Evolutionary conservation across 1,284 basidiomycete species (phyloP), one percentile per base, ranked within the genome.

Genomic region (Ganoderma boninense): DNA sequence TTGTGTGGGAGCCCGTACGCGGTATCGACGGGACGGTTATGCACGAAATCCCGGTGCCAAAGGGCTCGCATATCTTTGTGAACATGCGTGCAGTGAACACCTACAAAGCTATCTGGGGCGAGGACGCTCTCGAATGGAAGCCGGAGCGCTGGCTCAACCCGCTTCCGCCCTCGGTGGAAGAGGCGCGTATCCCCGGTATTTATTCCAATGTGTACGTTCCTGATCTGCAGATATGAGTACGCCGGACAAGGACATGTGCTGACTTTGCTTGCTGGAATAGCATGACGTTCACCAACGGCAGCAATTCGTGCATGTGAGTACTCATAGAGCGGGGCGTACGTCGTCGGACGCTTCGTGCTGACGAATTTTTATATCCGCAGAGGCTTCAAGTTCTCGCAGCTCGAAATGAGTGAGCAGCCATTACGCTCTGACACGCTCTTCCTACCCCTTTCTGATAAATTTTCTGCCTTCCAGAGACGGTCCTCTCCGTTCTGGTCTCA

Each of bases 101-200:
- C 10, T 77, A 81, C 54, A 83, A 82, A 70, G 78, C 80, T 1
- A 77, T 90, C 4, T 91, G 89, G 89, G 89, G 89, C 6, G 82
- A 84, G 49, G 89, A 90, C 74, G 84, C 86, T 6, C 69, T 72
- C 23, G 84, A 88, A 65, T 90, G 86, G 81, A 86, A 79, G 84
- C 79, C 79, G 0, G 78, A 80, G 60, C 76, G 79, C 4, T 80
- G 79, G 79, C 69, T 81, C 5, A 63, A 71, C 14, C 72, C 74
- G 2, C 68, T 78, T 1, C 77, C 77, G 4, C 40, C 42, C 4
- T 62, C 72, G 0, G 66, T 78, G 26, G 69, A 66, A 13, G 69
- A 73, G 2, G 74, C 75, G 5, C 61, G 61, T 16, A 65, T 77
- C 16, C 78, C 74, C 11, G 75, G 75, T 1, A 70, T 77, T 2